phyloP scores from a whole-genome alignment of 257 asterid genomes.

The Plectranthus barbatus region DNA sequence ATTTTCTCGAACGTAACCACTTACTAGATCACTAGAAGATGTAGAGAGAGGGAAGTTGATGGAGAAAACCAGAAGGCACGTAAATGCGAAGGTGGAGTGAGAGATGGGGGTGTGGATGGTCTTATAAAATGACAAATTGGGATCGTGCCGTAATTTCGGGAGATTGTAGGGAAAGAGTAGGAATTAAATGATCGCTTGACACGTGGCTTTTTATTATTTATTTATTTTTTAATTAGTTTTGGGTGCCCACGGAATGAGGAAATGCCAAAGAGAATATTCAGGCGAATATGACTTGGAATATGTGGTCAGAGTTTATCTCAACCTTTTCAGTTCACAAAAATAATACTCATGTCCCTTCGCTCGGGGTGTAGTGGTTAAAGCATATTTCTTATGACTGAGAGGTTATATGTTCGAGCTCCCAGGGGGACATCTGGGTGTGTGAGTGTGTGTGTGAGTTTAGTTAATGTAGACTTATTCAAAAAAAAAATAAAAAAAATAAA shows the following conservation, averaged over 20 bases:
- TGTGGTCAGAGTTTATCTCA: not conserved
- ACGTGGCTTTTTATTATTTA: not conserved
- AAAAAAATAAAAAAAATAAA: no score
- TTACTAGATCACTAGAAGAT: constrained; percentile 23
- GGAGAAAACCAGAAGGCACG: not conserved
- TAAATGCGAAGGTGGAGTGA: not conserved
- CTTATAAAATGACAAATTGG: constrained; percentile 16
- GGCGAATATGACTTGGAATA: constrained; percentile 26
- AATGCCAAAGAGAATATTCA: constrained; percentile 29
- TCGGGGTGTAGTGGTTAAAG: no score
- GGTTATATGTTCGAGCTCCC: no score
- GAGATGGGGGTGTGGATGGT: not conserved
- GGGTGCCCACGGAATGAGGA: constrained; percentile 16
- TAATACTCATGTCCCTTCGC: no score
- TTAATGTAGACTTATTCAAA: no score
- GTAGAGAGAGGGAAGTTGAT: constrained; percentile 2
- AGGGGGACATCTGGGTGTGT: no score
- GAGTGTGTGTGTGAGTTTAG: no score
- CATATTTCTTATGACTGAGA: no score
- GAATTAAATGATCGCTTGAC: not conserved
- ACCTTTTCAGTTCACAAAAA: no score
- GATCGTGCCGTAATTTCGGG: not conserved
- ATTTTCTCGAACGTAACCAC: constrained; percentile 4
- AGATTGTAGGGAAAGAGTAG: not conserved
- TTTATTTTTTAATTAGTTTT: not conserved